Evolutionary conservation across 2,329 filamentous ascomycete genomes (phyloP).

Genomic region (Sordariomycetes sp.): DNA sequence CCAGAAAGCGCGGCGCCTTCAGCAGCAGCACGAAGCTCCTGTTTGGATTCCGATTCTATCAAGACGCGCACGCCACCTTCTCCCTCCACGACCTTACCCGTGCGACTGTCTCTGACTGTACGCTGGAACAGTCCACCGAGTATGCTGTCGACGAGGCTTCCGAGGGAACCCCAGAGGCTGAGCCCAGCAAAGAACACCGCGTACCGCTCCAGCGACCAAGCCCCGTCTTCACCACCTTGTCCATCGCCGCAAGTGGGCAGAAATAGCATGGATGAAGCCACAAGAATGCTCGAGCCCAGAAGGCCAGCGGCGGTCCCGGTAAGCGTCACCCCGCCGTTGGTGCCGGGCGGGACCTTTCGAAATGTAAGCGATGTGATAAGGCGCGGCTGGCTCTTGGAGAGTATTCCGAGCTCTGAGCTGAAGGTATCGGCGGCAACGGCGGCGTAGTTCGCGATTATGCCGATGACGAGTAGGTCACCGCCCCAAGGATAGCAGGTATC

Average conservation of each 20-base stretch:
- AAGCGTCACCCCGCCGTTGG: conserved; percentile 82
- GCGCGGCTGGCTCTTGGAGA: conserved; percentile 64
- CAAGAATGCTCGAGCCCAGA: conserved; percentile 62
- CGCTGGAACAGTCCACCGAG: conserved; percentile 78
- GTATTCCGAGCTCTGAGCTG: conserved; percentile 87
- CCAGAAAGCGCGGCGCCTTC: conserved; percentile 28
- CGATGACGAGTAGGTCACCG: conserved; percentile 52
- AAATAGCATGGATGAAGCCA: conserved; percentile 53
- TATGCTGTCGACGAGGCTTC: conserved; percentile 78
- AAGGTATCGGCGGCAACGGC: conserved; percentile 90
- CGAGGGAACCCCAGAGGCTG: conserved; percentile 63
- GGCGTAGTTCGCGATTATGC: conserved; percentile 75
- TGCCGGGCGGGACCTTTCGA: conserved; percentile 75
- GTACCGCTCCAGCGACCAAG: conserved; percentile 37
- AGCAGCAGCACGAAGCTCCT: neutral
- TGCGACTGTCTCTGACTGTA: conserved; percentile 73
- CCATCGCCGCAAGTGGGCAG: conserved; percentile 55
- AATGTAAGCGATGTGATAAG: conserved; percentile 74
- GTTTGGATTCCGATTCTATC: neutral
- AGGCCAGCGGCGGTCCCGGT: conserved; percentile 65
- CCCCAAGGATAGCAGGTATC: conserved; percentile 43
- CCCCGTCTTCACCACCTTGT: conserved; percentile 27
- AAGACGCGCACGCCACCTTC: conserved; percentile 57
- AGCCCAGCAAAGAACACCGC: conserved; percentile 43
- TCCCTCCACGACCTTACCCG: conserved; percentile 83